Conservation (phyloP, 1,284 basidiomycete species). For the Inonotus obliquus region DNA sequence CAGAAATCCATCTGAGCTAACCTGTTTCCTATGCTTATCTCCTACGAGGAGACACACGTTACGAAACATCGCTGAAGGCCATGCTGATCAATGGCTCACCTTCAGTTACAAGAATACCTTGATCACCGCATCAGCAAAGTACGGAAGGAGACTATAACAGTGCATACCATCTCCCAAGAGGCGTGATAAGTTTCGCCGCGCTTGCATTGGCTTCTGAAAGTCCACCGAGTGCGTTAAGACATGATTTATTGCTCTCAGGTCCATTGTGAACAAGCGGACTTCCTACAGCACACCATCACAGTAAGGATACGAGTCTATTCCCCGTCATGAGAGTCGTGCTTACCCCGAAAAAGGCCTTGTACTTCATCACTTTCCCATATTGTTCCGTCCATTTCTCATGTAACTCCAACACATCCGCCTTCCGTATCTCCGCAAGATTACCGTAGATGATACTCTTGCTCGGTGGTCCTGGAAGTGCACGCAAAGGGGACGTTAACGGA, state of each 20-base stretch:
- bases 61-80: not conserved
- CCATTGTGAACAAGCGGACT: conserved; percentile 29
- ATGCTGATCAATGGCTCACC: not conserved
- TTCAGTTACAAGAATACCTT: conserved; percentile 18
- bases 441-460: conserved; percentile 48
- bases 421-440: conserved; percentile 40
- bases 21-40: conserved; percentile 18
- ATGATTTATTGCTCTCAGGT: conserved; percentile 34
- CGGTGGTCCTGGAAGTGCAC: conserved; percentile 46
- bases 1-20: not conserved
- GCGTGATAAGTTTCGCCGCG: conserved; percentile 27
- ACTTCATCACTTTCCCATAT: conserved; percentile 22
- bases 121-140: not conserved
- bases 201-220: conserved; percentile 31
- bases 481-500: conserved; percentile 34
- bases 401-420: not conserved
- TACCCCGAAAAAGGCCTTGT: conserved; percentile 21
- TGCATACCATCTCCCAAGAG: conserved; percentile 23
- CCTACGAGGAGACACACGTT: not conserved
- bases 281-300: conserved; percentile 14
- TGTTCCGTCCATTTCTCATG: conserved; percentile 22
- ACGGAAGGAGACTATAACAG: not conserved
- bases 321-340: not conserved
- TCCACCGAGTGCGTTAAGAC: conserved; percentile 32
- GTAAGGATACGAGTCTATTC: not conserved